Percentiles rank a stretch among this genome's conserved stretches.
Conservation (phyloP, 768 basidiomycete species). For the Leccinellum luteum region DNA sequence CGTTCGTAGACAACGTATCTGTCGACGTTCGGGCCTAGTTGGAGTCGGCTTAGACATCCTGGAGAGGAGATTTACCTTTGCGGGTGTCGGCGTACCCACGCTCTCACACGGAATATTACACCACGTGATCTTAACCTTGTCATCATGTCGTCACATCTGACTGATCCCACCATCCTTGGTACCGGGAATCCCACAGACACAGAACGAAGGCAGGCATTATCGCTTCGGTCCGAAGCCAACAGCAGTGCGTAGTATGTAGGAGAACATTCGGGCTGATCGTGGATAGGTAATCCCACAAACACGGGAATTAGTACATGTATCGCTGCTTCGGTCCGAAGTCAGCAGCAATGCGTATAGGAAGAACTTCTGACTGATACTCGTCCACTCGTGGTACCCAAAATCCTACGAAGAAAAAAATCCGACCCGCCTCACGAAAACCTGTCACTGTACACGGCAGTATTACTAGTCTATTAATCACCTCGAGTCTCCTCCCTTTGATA, state of each 20-base stretch:
- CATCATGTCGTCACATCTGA: background rate
- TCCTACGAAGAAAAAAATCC: background rate
- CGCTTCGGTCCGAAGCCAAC: background rate
- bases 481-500: background rate
- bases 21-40: background rate
- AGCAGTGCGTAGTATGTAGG: background rate
- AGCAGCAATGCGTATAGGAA: background rate
- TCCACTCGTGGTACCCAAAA: background rate
- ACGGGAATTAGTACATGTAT: background rate
- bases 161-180: background rate
- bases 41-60: constrained; percentile 10
- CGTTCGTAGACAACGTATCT: background rate
- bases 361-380: background rate
- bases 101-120: constrained; percentile 16
- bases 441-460: background rate
- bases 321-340: background rate
- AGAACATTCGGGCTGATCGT: background rate
- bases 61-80: constrained; percentile 23
- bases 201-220: background rate
- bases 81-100: constrained; percentile 21
- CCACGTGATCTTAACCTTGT: background rate
- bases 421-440: background rate
- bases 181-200: background rate
- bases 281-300: background rate
- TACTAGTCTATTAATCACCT: too few relatives aligned